A percentile compares a stretch with the other conserved stretches of the same genome.
These are phyloP conservation scores for Sanghuangporus baumii DNA, from an alignment of 1,284 basidiomycete species.

Conservation along the genomic window DNA sequence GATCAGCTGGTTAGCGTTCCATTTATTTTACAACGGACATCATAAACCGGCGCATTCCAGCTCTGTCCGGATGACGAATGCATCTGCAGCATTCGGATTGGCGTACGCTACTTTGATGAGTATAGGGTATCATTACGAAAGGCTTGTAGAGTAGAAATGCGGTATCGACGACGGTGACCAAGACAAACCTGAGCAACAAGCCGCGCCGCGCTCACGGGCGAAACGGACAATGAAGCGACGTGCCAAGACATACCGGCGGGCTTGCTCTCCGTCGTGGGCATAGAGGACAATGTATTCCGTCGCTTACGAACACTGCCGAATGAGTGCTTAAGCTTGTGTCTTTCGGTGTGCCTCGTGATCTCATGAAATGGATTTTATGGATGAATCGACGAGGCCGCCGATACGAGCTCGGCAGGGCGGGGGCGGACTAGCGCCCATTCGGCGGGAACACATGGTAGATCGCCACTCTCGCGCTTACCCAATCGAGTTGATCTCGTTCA, in stretches of 20 bases:
- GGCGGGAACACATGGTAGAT: not conserved
- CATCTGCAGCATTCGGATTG: too few species aligned
- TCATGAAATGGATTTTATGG: not conserved
- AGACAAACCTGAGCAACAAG: not conserved
- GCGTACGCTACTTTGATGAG: too few species aligned
- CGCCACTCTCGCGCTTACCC: not conserved
- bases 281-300: not conserved
- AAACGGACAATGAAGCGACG: not conserved
- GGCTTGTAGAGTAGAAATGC: not conserved
- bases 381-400: not conserved
- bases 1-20: too few species aligned
- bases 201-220: too few species aligned
- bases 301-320: not conserved
- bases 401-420: not conserved
- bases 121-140: not conserved
- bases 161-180: not conserved
- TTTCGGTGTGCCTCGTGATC: not conserved
- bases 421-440: not conserved
- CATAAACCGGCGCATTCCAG: too few species aligned
- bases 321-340: too few species aligned
- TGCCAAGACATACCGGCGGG: not conserved
- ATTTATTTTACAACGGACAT: too few species aligned
- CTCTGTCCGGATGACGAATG: too few species aligned
- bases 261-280: not conserved
- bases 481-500: not conserved